Conservation (phyloP, 2,329 filamentous ascomycete genomes). For the Trichoderma asperellum region DNA sequence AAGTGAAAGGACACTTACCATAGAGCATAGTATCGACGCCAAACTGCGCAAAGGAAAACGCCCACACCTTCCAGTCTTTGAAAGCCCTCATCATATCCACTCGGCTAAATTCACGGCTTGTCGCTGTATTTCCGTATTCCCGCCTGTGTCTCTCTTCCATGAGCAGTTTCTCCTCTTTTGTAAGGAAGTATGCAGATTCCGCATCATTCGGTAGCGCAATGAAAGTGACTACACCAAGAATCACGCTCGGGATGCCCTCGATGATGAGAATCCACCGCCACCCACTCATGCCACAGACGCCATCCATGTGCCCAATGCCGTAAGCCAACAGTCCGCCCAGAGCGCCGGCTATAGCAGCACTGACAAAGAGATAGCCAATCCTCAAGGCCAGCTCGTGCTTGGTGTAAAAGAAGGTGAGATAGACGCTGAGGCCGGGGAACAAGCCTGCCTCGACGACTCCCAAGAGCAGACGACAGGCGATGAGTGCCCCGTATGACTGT, state of each 20-base stretch:
- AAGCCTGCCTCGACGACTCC: slow-evolving; percentile 71
- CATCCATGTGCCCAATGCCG: slow-evolving; percentile 74
- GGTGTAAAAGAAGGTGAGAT: slow-evolving; percentile 77
- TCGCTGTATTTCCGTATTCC: slow-evolving; percentile 54
- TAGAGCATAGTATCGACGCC: slow-evolving; percentile 78
- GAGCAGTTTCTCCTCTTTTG: slow-evolving; percentile 65
- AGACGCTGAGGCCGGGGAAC: slow-evolving; percentile 70
- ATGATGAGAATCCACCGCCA: slow-evolving; percentile 75
- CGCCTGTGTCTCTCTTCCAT: slow-evolving; percentile 50
- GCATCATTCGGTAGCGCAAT: slow-evolving; percentile 45
- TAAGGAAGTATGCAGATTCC: slow-evolving; percentile 63
- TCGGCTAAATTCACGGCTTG: slow-evolving; percentile 54
- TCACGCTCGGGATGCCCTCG: slow-evolving; percentile 49
- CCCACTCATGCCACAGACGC: slow-evolving; percentile 63
- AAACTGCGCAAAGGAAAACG: slow-evolving; percentile 71
- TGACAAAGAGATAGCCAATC: slow-evolving; percentile 74
- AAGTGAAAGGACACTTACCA: slow-evolving; percentile 38
- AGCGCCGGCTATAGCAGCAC: slow-evolving; percentile 71
- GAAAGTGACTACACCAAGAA: slow-evolving; percentile 43
- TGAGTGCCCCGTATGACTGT: slow-evolving; percentile 64
- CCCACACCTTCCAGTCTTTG: slow-evolving; percentile 76
- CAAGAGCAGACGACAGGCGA: slow-evolving; percentile 71
- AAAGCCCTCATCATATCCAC: slow-evolving; percentile 68
- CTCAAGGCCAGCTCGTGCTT: slow-evolving; percentile 72
- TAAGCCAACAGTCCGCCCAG: slow-evolving; percentile 74